Evolutionary conservation across 805 yeast genomes (phyloP).

Genomic region (Metschnikowia continentalis): DNA sequence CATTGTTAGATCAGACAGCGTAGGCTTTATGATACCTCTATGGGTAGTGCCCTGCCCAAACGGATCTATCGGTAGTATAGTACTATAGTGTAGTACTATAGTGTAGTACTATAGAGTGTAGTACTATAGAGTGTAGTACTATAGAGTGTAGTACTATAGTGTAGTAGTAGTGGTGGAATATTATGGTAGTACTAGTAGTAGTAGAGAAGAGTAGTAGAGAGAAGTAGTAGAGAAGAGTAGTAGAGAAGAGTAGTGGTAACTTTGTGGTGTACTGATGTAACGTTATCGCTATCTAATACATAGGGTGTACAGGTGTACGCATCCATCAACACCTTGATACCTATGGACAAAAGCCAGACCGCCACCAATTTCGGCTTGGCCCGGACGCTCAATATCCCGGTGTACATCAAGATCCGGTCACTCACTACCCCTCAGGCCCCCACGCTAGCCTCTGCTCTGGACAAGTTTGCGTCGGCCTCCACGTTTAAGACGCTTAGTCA

Average conservation of each 20-base stretch:
- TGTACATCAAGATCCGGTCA: conserved; percentile 30
- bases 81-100: neutral
- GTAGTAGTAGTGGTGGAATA: too few species aligned
- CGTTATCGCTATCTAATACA: neutral
- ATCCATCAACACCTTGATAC: neutral
- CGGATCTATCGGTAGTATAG: too few species aligned
- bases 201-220: too few species aligned
- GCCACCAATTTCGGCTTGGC: conserved; percentile 38
- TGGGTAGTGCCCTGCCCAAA: too few species aligned
- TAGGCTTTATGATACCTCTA: too few species aligned
- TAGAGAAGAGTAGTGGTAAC: too few species aligned
- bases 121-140: neutral
- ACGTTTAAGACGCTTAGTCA: conserved; percentile 32
- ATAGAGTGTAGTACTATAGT: too few species aligned
- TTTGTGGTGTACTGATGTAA: neutral
- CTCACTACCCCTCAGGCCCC: conserved; percentile 16
- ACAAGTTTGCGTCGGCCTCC: conserved; percentile 32
- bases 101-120: neutral
- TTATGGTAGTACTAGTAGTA: too few species aligned
- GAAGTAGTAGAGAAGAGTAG: too few species aligned
- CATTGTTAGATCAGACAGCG: too few species aligned
- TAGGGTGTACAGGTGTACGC: neutral
- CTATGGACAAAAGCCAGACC: conserved; percentile 11
- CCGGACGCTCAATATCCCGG: conserved; percentile 32
- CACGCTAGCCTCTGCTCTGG: conserved; percentile 20